Percentiles rank a stretch among this genome's conserved stretches.
Conservation (phyloP, 2,329 filamentous ascomycete genomes). For the Cryphonectria parasitica region DNA sequence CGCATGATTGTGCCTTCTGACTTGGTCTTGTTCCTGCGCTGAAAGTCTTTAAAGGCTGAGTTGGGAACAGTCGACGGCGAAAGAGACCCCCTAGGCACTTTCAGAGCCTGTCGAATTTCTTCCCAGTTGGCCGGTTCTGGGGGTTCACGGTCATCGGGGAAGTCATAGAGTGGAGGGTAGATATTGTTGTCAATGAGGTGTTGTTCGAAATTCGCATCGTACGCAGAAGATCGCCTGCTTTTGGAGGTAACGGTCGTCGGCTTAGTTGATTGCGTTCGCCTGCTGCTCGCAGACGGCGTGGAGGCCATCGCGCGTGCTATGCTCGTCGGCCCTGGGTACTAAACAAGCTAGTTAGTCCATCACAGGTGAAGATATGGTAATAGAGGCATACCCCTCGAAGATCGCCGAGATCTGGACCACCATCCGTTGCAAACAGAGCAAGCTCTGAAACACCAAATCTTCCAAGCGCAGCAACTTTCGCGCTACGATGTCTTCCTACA, state of each 20-base stretch:
- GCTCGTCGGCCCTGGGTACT: no score
- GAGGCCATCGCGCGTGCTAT: neutral
- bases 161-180: neutral
- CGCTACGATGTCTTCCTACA: no score
- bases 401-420: neutral
- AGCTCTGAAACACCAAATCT: no score
- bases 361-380: no score
- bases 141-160: neutral
- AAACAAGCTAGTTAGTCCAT: neutral
- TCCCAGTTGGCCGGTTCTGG: neutral
- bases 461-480: no score
- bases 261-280: neutral
- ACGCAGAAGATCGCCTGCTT: neutral
- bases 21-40: neutral
- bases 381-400: conserved; percentile 1
- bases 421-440: no score
- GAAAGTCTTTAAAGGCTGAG: neutral
- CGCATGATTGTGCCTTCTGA: neutral
- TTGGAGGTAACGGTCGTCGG: neutral
- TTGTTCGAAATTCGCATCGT: neutral
- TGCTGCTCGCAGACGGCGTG: no score
- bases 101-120: neutral
- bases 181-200: neutral
- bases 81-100: neutral
- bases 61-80: neutral